A percentile compares a stretch with the other conserved stretches of the same genome.
phyloP scores from a whole-genome alignment of 2,329 filamentous ascomycete species.

The Nannizzia gypsea region DNA sequence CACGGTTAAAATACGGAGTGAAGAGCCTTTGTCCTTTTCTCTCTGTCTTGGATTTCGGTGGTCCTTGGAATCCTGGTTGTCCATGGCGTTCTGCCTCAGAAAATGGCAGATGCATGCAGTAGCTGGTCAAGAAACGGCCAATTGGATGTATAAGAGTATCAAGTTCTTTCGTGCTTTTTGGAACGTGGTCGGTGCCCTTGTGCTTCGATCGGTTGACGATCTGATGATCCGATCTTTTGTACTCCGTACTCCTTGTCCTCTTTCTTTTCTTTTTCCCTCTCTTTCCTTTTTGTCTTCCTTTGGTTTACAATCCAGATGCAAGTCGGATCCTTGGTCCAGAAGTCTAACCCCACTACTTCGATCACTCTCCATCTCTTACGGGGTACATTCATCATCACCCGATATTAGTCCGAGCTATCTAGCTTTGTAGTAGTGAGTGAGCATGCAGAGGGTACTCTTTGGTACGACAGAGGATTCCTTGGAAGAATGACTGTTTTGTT shows the following conservation, averaged over 20 bases:
- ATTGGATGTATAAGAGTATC: not conserved
- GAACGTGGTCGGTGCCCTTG: not conserved
- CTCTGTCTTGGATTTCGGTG: not conserved
- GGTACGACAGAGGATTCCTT: not conserved
- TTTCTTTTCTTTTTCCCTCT: not conserved
- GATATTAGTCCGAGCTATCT: not conserved
- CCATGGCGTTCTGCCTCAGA: not conserved
- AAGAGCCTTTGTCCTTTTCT: not conserved
- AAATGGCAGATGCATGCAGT: not conserved
- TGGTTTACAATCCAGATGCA: not conserved
- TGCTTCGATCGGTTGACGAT: not conserved
- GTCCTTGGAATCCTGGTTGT: not conserved
- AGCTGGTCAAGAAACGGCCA: not conserved
- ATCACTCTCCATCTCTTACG: not conserved
- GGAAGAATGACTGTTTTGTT: not conserved
- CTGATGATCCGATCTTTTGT: not conserved
- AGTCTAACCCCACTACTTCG: not conserved
- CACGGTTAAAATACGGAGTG: not conserved
- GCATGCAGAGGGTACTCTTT: not conserved
- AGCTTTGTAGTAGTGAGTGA: not conserved
- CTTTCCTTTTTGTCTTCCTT: not conserved
- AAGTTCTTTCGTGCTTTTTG: not conserved
- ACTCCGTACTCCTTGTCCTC: not conserved
- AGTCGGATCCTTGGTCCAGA: not conserved
- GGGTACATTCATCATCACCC: not conserved